Evolutionary conservation across 2,329 filamentous ascomycete species (phyloP).

Genomic region (Cercospora sojina): DNA sequence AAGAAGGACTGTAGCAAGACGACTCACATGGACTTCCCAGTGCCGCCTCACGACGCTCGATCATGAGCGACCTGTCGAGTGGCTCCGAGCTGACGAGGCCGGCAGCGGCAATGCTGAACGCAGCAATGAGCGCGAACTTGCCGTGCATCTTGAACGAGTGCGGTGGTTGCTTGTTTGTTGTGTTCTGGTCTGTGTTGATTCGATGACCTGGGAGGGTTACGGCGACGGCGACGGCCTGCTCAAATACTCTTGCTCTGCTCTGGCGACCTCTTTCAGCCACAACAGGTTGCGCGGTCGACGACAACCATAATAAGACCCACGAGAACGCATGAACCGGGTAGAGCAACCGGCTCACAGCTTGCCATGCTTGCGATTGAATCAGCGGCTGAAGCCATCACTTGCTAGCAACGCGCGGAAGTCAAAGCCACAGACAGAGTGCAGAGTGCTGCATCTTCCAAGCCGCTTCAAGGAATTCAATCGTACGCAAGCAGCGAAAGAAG

Average conservation of each 20-base stretch:
- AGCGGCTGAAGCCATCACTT: neutral
- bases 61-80: slow-evolving; percentile 2
- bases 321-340: neutral
- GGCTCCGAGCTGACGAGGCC: slow-evolving; percentile 3
- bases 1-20: neutral
- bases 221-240: neutral
- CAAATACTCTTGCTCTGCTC: neutral
- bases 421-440: neutral
- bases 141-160: slow-evolving; percentile 8
- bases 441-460: neutral
- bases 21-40: neutral
- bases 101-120: slow-evolving; percentile 8
- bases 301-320: neutral
- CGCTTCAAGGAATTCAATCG: neutral
- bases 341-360: neutral
- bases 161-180: neutral
- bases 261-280: neutral
- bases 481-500: neutral
- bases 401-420: slow-evolving; percentile 2
- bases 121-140: slow-evolving; percentile 6
- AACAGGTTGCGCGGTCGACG: neutral
- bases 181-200: neutral
- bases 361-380: slow-evolving; percentile 7
- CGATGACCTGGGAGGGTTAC: neutral
- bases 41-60: neutral